Conservation (phyloP, 73 alveolate species). For the Paramecium caudatum region DNA sequence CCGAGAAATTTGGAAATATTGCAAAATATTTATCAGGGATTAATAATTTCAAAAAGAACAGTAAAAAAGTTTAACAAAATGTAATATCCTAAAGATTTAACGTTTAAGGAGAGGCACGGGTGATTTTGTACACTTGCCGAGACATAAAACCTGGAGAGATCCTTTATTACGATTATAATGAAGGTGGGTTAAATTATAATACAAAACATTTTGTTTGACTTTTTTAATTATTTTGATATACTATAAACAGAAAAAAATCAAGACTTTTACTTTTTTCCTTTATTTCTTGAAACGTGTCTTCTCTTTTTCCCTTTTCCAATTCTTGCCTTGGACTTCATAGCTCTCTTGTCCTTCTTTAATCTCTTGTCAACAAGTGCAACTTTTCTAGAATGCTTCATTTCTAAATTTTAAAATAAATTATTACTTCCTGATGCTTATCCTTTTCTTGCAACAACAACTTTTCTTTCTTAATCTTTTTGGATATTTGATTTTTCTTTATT, state of each 20-base stretch:
- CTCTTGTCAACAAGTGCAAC: slow-evolving; percentile 94
- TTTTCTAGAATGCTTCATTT: slow-evolving; percentile 80
- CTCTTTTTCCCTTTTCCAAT: slow-evolving; percentile 61
- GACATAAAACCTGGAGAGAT: slow-evolving; percentile 89
- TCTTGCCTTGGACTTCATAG: slow-evolving; percentile 84
- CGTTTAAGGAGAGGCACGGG: slow-evolving; percentile 92
- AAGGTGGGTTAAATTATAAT: slow-evolving; percentile 89
- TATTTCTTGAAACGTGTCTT: slow-evolving; percentile 53
- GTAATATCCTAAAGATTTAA: slow-evolving; percentile 88
- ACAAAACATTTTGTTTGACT: slow-evolving; percentile 85
- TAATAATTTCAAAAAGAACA: slow-evolving; percentile 82
- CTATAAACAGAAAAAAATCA: slow-evolving; percentile 5
- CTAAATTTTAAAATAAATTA: slow-evolving; percentile 59
- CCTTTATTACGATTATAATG: slow-evolving; percentile 92
- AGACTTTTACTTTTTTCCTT: slow-evolving; percentile 55
- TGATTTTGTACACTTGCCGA: slow-evolving; percentile 86
- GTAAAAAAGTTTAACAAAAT: slow-evolving; percentile 83
- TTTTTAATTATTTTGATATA: too few species aligned
- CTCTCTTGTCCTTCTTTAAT: slow-evolving; percentile 92
- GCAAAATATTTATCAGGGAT: slow-evolving; percentile 93
- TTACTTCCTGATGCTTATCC: slow-evolving; percentile 68
- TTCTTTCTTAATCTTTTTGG: slow-evolving; percentile 86
- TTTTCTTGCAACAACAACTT: slow-evolving; percentile 87
- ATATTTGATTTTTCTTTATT: slow-evolving; percentile 88
- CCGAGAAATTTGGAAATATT: slow-evolving; percentile 89